These are phyloP conservation scores for Ustilago hordei DNA, from an alignment of 1,284 basidiomycete species.

Conservation along the genomic window DNA sequence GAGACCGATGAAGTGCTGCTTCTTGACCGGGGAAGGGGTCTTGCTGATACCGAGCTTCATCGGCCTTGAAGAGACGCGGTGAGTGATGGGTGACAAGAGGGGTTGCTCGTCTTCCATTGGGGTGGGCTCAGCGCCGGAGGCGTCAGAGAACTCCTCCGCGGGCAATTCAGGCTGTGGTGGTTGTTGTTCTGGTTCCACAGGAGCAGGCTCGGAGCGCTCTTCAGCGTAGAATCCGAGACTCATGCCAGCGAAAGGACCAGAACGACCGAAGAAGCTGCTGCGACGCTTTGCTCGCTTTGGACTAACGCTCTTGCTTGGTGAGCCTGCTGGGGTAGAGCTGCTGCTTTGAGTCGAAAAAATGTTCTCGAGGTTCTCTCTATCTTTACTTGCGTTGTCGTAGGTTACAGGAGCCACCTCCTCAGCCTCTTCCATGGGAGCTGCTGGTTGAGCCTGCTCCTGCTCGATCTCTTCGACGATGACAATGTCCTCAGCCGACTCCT, in stretches of 20 bases:
- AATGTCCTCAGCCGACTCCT: slow-evolving; percentile 37
- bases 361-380: slow-evolving; percentile 20
- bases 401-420: neutral
- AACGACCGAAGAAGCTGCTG: slow-evolving; percentile 56
- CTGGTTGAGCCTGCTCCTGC: slow-evolving; percentile 11
- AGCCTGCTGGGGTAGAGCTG: slow-evolving; percentile 7
- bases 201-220: slow-evolving; percentile 31
- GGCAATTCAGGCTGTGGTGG: slow-evolving; percentile 7
- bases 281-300: slow-evolving; percentile 52
- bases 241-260: slow-evolving; percentile 44
- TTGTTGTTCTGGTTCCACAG: neutral
- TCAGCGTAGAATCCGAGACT: slow-evolving; percentile 56
- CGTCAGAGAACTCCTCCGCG: slow-evolving; percentile 23
- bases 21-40: slow-evolving; percentile 47
- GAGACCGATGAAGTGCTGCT: slow-evolving; percentile 41
- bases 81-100: slow-evolving; percentile 4
- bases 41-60: slow-evolving; percentile 40
- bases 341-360: neutral
- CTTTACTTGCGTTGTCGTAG: neutral
- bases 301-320: slow-evolving; percentile 36
- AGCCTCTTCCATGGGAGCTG: neutral
- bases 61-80: slow-evolving; percentile 17
- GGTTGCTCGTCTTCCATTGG: slow-evolving; percentile 28
- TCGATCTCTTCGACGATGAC: slow-evolving; percentile 47
- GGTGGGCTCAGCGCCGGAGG: slow-evolving; percentile 22